These are phyloP conservation scores for Hemerocallis citrina DNA, from an alignment of 106 monocot genomes.

Conservation along the genomic window DNA sequence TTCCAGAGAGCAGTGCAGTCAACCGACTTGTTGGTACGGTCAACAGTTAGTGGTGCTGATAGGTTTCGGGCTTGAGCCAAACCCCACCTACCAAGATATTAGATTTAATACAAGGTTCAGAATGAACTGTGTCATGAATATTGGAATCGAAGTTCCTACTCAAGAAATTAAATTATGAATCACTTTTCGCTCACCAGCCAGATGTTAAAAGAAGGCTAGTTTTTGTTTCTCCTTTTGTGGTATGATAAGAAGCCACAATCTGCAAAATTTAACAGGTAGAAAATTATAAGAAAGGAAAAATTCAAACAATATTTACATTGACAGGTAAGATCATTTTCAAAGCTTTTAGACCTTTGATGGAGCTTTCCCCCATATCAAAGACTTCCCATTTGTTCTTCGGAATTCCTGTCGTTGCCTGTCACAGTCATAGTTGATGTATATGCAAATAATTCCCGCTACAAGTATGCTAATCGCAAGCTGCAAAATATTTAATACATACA, in stretches of 20 bases:
- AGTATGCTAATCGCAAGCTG: constrained; percentile 81
- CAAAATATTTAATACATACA: too few relatives aligned
- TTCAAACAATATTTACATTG: background rate
- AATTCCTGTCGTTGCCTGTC: constrained; percentile 93
- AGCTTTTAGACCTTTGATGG: constrained; percentile 73
- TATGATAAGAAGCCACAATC: constrained; percentile 84
- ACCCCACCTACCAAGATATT: too few relatives aligned
- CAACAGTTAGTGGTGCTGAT: too few relatives aligned
- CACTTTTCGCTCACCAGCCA: constrained; percentile 62
- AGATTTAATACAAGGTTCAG: too few relatives aligned
- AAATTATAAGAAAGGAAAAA: constrained; percentile 2
- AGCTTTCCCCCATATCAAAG: constrained; percentile 76
- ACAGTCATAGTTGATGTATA: constrained; percentile 97
- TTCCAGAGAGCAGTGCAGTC: too few relatives aligned
- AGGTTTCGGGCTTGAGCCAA: too few relatives aligned
- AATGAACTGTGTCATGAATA: too few relatives aligned
- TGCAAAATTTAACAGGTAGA: constrained; percentile 16
- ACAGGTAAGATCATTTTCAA: background rate
- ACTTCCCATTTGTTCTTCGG: constrained; percentile 85
- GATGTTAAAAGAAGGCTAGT: constrained; percentile 90
- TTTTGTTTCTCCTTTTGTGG: constrained; percentile 80
- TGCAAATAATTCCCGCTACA: constrained; percentile 71
- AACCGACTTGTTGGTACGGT: too few relatives aligned
- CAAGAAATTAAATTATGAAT: too few relatives aligned
- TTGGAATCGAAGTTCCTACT: too few relatives aligned